These are phyloP conservation scores for Lachancea quebecensis DNA, from an alignment of 805 yeast genomes.

Conservation along the genomic window DNA sequence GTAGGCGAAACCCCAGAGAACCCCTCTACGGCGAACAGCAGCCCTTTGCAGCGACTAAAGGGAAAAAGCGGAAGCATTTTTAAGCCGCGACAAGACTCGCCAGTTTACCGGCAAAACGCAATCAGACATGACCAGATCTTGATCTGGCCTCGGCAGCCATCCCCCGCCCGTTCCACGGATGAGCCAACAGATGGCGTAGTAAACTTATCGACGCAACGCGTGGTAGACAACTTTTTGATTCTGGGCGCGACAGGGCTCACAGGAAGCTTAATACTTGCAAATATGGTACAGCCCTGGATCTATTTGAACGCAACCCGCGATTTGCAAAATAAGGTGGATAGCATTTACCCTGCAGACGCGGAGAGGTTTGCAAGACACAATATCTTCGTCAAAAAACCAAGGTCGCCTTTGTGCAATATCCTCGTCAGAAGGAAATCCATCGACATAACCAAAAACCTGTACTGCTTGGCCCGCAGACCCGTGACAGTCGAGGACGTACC, in stretches of 20 bases:
- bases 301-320: slow-evolving; percentile 5
- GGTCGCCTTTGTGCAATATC: slow-evolving; percentile 2
- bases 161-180: background rate
- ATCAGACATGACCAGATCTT: slow-evolving; percentile 5
- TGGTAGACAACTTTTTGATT: slow-evolving; percentile 1
- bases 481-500: background rate
- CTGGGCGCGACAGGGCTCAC: slow-evolving; percentile 23
- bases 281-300: slow-evolving; percentile 9
- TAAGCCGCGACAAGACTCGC: slow-evolving; percentile 1
- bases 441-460: slow-evolving; percentile 6
- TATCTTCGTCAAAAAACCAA: slow-evolving; percentile 1
- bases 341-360: background rate
- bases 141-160: slow-evolving; percentile 1
- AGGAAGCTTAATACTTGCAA: slow-evolving; percentile 14
- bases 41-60: background rate
- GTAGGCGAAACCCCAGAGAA: too few relatives aligned
- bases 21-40: too few relatives aligned
- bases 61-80: slow-evolving; percentile 3
- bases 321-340: slow-evolving; percentile 3
- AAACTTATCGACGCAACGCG: slow-evolving; percentile 1
- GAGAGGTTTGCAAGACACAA: background rate
- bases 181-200: background rate
- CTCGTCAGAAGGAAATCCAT: slow-evolving; percentile 2
- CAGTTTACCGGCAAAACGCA: background rate
- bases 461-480: slow-evolving; percentile 9